Percentiles rank a stretch among this genome's conserved stretches.
phyloP scores from a whole-genome alignment of 768 basidiomycete species.

The Chalciporus piperatus region DNA sequence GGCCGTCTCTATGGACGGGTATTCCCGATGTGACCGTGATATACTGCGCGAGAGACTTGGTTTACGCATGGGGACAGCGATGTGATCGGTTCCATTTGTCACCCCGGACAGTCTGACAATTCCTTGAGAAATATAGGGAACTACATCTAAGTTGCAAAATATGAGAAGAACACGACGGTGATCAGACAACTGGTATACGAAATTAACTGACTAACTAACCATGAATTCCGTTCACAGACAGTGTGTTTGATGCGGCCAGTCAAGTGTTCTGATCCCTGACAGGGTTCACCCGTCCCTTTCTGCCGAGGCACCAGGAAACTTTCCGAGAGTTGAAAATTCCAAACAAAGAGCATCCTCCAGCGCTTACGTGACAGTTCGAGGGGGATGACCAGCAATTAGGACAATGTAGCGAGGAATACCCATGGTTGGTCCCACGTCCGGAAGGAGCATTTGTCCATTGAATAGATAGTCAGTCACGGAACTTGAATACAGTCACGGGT shows the following conservation, averaged over 20 bases:
- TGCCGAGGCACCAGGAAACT: slow-evolving; percentile 1
- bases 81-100: slow-evolving; percentile 7
- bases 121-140: not conserved
- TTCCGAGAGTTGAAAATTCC: not conserved
- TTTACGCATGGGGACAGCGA: slow-evolving; percentile 4
- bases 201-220: slow-evolving; percentile 10
- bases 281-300: not conserved
- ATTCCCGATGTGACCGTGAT: no score
- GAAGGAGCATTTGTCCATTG: not conserved
- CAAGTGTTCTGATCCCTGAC: not conserved
- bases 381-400: not conserved
- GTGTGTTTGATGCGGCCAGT: not conserved
- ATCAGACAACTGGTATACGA: slow-evolving; percentile 3
- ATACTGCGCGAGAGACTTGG: not conserved
- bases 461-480: no score
- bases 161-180: not conserved
- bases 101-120: not conserved
- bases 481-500: no score
- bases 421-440: not conserved
- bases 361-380: slow-evolving; percentile 4
- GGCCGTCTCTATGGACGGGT: no score
- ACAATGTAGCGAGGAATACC: not conserved
- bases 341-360: not conserved
- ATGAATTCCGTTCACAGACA: slow-evolving; percentile 1
- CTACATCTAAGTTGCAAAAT: not conserved